Evolutionary conservation across 805 yeast species (phyloP).

Genomic region (Monosporozyma servazzii): DNA sequence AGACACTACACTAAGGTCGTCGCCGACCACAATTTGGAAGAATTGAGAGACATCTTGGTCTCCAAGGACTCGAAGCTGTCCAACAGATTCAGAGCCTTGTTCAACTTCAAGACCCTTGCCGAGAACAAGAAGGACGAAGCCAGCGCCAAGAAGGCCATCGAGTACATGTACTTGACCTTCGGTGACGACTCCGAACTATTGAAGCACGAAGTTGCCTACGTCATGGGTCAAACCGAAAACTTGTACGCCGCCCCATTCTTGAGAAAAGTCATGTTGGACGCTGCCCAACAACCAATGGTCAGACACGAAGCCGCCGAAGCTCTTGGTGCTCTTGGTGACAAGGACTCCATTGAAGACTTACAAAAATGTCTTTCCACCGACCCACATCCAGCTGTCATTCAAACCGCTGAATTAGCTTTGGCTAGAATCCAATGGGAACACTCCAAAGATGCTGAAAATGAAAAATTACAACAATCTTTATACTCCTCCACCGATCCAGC

Average conservation of each 20-base stretch:
- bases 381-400: conserved; percentile 80
- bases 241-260: conserved; percentile 66
- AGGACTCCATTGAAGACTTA: conserved; percentile 57
- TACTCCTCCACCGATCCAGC: conserved; percentile 95
- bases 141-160: conserved; percentile 58
- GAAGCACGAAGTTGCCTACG: conserved; percentile 97
- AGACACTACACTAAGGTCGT: conserved; percentile 30
- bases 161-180: conserved; percentile 80
- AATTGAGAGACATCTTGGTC: conserved; percentile 59
- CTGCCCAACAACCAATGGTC: conserved; percentile 84
- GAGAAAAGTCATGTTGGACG: conserved; percentile 57
- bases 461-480: conserved; percentile 61
- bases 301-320: conserved; percentile 99
- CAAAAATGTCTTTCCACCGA: conserved; percentile 58
- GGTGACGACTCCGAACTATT: conserved; percentile 74
- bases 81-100: conserved; percentile 85
- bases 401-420: conserved; percentile 95
- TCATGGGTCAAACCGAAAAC: conserved; percentile 90
- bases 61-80: conserved; percentile 66
- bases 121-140: conserved; percentile 46
- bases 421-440: conserved; percentile 91
- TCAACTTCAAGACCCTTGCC: conserved; percentile 81
- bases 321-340: conserved; percentile 87
- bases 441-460: conserved; percentile 48
- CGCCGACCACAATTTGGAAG: conserved; percentile 42